A percentile compares a stretch with the other conserved stretches of the same genome.
phyloP scores from a whole-genome alignment of 1,139 yeast species.

The Scheffersomyces cryptocercus region DNA sequence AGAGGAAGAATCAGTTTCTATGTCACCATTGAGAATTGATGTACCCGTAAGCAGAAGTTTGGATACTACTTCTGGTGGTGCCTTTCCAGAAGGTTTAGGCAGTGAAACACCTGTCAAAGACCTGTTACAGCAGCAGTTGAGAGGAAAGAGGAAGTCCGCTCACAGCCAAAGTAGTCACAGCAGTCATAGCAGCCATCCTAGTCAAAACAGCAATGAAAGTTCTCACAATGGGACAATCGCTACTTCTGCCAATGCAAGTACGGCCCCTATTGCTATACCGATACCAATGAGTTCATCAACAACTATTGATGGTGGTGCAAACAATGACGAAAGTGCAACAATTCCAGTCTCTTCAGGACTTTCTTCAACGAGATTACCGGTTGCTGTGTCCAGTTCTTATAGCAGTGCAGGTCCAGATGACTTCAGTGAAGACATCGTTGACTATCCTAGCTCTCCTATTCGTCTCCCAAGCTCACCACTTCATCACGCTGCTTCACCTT shows the following conservation, averaged over 20 bases:
- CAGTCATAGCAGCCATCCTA: background rate
- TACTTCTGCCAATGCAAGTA: background rate
- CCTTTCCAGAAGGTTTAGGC: background rate
- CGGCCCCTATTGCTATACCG: background rate
- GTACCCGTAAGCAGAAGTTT: slow-evolving; percentile 5
- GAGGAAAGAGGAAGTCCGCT: background rate
- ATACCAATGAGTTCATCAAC: background rate
- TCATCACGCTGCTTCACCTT: slow-evolving; percentile 9
- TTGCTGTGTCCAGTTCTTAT: background rate
- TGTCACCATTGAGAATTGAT: slow-evolving; percentile 35
- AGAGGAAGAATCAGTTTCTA: slow-evolving; percentile 22
- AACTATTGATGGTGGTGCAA: background rate
- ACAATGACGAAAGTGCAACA: background rate
- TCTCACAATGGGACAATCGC: background rate
- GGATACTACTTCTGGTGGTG: too few relatives aligned
- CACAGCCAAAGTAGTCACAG: background rate
- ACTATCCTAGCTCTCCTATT: slow-evolving; percentile 9
- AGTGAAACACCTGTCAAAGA: slow-evolving; percentile 22
- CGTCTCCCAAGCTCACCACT: background rate
- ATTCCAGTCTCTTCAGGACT: background rate
- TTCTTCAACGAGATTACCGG: background rate
- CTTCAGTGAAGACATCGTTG: slow-evolving; percentile 7
- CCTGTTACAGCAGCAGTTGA: slow-evolving; percentile 15
- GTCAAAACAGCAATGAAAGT: background rate
- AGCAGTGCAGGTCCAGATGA: slow-evolving; percentile 1